These are phyloP conservation scores for Lodderomyces elongisporus DNA, from an alignment of 1,139 yeast species.

Conservation along the genomic window DNA sequence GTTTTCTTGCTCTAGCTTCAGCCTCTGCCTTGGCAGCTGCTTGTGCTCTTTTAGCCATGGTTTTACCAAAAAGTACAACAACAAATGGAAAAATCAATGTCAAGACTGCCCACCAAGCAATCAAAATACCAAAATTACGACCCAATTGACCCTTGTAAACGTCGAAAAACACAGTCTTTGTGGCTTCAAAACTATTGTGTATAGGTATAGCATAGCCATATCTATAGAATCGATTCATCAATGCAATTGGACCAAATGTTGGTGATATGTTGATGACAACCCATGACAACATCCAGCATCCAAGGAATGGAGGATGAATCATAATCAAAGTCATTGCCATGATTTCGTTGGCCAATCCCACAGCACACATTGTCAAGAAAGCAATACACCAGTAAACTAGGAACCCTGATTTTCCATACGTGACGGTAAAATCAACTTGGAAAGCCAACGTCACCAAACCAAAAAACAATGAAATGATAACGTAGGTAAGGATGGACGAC, in stretches of 20 bases:
- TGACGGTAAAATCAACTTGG: conserved; percentile 35
- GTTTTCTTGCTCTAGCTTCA: not conserved
- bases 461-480: conserved; percentile 32
- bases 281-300: conserved; percentile 42
- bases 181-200: conserved; percentile 34
- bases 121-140: conserved; percentile 30
- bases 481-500: conserved; percentile 27
- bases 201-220: conserved; percentile 38
- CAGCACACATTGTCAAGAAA: conserved; percentile 40
- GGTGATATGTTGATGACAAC: conserved; percentile 35
- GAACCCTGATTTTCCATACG: conserved; percentile 40
- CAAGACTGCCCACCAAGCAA: conserved; percentile 28
- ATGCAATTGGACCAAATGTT: conserved; percentile 34
- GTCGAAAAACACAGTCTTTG: conserved; percentile 34
- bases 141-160: conserved; percentile 36
- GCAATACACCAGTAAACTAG: conserved; percentile 42
- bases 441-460: conserved; percentile 39
- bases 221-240: conserved; percentile 29
- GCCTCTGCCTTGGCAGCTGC: conserved; percentile 10
- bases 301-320: conserved; percentile 34
- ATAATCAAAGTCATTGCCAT: conserved; percentile 29
- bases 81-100: conserved; percentile 40
- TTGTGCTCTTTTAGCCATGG: conserved; percentile 23
- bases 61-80: conserved; percentile 22
- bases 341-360: conserved; percentile 39